Evolutionary conservation across 495 filamentous ascomycete species (phyloP).

Genomic region (Aspergillus diversus): DNA sequence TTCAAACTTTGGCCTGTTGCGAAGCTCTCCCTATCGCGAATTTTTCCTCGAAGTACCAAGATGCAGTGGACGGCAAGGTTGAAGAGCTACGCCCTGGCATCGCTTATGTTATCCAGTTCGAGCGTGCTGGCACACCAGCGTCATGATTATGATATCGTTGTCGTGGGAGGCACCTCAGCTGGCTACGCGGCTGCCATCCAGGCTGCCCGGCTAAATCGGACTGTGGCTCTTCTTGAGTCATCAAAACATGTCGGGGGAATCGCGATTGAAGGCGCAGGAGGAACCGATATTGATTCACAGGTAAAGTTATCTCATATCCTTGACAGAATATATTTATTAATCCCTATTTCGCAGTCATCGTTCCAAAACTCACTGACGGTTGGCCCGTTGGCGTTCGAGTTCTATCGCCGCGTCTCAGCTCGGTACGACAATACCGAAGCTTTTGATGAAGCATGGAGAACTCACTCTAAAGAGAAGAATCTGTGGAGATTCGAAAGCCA

Average conservation of each 20-base stretch:
- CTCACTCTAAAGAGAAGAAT: neutral
- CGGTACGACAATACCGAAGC: neutral
- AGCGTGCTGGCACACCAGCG: neutral
- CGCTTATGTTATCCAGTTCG: neutral
- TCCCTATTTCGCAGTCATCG: neutral
- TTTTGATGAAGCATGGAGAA: neutral
- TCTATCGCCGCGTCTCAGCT: neutral
- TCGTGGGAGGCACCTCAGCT: neutral
- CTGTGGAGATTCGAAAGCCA: neutral
- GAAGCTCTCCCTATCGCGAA: neutral
- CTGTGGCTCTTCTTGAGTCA: neutral
- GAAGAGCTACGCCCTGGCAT: neutral
- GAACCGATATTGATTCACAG: neutral
- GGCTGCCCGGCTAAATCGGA: neutral
- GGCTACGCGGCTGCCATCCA: neutral
- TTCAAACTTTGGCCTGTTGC: neutral
- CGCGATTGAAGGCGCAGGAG: neutral
- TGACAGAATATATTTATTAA: neutral
- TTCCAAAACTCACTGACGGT: neutral
- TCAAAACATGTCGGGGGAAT: neutral
- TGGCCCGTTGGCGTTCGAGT: neutral
- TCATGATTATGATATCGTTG: neutral
- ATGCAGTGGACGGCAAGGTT: neutral
- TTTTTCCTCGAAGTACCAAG: neutral
- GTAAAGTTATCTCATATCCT: neutral